Evolutionary conservation across 1,284 basidiomycete species (phyloP), one percentile per base, ranked within the genome.

Genomic region (Sporisorium iseilematis-ciliati): DNA sequence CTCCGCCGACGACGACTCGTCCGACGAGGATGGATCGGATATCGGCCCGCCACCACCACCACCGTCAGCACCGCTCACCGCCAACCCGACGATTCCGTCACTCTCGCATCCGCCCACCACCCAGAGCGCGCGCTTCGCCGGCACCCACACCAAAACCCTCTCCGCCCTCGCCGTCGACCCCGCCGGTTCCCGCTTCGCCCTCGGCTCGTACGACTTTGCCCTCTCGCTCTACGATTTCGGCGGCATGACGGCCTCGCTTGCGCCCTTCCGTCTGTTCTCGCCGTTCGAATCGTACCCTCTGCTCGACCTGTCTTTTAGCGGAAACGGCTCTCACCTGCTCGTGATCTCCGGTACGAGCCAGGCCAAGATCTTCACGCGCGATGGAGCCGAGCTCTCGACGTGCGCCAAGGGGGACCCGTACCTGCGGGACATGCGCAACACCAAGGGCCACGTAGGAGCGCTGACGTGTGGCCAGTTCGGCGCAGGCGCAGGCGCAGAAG

Each of bases 221-320:
- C 92, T 93, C 86, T 98, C 98, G 86, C 86, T 99, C 57, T 99
- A 95, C 95, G 97, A 99, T 86, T 99, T 99, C 87, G 97, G 96
- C 80, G 97, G 97, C 7, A 99, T 99, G 96, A 92, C 93, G 80
- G 87, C 89, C 73, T 77, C 85, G 5, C 89, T 92, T 85, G 92
- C 93, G 84, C 95, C 97, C 16, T 99, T 99, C 89, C 93, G 94
- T 87, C 92, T 90, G 73, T 98, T 93, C 90, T 95, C 99, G 85
- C 93, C 95, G 65, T 91, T 92, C 64, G 94, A 93, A 66, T 93
- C 91, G 77, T 97, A 99, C 86, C 74, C 77, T 11, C 57, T 84
- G 3, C 57, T 82, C 16, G 76, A 84, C 29, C 57, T 84, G 11
- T 65, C 63, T 7, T 84, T 80, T 35, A 75, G 70, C 1, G 49